Evolutionary conservation across 352 stramenopile genomes (phyloP), one percentile per base, ranked within the genome.

Genomic region (Phytophthora chlamydospora): DNA sequence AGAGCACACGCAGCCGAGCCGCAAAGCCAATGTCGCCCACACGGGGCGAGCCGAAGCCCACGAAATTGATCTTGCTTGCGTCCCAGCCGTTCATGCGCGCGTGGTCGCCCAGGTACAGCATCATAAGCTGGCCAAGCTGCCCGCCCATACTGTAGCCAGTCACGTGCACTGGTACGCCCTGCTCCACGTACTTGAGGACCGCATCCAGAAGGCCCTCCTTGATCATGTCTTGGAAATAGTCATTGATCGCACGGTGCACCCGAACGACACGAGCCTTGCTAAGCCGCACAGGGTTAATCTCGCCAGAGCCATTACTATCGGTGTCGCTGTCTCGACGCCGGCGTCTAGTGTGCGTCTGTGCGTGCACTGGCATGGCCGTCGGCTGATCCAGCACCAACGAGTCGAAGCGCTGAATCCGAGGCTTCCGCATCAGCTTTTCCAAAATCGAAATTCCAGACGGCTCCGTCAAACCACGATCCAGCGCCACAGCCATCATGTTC

Each of bases 151-250:
- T 91, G 68, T 95, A 95, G 4, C 86, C 86, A 10, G 86, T 95
- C 32, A 95, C 75, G 62, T 93, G 83, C 60, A 95, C 77, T 3
- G 84, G 75, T 9, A 86, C 70, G n/a, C 83, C 84, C 17, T 80
- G 66, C 51, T 85, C 68, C 16, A 95, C 82, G 48, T 93, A 93
- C 61, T 78, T 71, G 50, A 91, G 67, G 66, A 93, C 80, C 36
- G 81, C 69, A 41, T 93, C 84, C 2, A 95, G 59, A 19, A 95
- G 58, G 2, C 86, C 86, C 48, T 87, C 83, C 32, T 87, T 68
- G 38, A 93, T 80, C 86, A 95, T 95, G 29, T 95, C 86, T 48
- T 95, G 78, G 70, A 95, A 78, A 66, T 95, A 95, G 39, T 77
- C 63, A 38, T 90, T 85, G 31, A 95, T 85, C 6, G 86, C 83